Evolutionary conservation across 495 filamentous ascomycete species (phyloP).

Genomic region (Letharia lupina): DNA sequence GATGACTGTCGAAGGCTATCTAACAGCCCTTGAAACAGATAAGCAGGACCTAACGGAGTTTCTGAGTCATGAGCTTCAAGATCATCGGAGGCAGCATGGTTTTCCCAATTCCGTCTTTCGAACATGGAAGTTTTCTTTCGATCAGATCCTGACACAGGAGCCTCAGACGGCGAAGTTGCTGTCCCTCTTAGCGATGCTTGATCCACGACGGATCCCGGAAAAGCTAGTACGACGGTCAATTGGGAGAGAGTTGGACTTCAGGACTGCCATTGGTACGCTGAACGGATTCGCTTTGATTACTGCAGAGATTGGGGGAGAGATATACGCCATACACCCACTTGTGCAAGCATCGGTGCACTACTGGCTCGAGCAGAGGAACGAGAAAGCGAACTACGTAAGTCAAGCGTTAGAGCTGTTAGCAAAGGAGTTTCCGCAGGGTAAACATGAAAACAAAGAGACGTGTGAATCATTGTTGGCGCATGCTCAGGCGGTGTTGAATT

Average conservation of each 20-base stretch:
- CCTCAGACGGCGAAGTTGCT: background rate
- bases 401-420: slow-evolving; percentile 10
- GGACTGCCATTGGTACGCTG: background rate
- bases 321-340: slow-evolving; percentile 1
- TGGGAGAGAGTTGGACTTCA: background rate
- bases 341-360: slow-evolving; percentile 2
- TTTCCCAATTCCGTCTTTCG: slow-evolving; percentile 3
- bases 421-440: background rate
- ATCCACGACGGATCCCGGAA: background rate
- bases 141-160: background rate
- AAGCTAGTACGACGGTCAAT: background rate
- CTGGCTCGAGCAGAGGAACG: slow-evolving; percentile 3
- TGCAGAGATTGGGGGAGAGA: slow-evolving; percentile 6
- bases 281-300: slow-evolving; percentile 1
- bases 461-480: slow-evolving; percentile 9
- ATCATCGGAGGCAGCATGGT: background rate
- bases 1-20: background rate
- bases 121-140: background rate
- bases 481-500: slow-evolving; percentile 2
- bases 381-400: background rate
- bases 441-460: slow-evolving; percentile 3
- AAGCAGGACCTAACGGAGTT: background rate
- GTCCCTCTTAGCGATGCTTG: no score
- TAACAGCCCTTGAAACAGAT: background rate
- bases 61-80: slow-evolving; percentile 7